phyloP scores from a whole-genome alignment of 495 filamentous ascomycete genomes.

The Aspergillus hancockii region DNA sequence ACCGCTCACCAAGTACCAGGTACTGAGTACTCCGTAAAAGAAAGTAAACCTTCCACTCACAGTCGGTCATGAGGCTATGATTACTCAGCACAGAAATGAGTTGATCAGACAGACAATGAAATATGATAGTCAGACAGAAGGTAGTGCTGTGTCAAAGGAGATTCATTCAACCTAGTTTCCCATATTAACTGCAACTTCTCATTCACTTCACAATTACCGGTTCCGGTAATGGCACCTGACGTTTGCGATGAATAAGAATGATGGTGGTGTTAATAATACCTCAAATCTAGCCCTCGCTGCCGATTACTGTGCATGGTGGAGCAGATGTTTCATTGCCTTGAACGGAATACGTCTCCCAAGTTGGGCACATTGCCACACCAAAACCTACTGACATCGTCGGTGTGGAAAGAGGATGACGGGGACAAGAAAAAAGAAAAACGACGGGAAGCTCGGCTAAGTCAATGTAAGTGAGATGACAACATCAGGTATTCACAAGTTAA shows the following conservation, averaged over 20 bases:
- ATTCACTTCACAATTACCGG: slow-evolving; percentile 4
- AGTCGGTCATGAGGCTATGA: neutral
- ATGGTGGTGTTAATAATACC: neutral
- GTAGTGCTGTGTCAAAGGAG: too few species aligned
- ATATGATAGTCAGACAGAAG: neutral
- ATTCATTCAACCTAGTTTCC: too few species aligned
- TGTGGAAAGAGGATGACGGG: neutral
- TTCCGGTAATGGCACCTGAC: neutral
- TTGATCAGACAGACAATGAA: slow-evolving; percentile 13
- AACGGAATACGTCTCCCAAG: slow-evolving; percentile 1
- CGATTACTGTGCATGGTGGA: slow-evolving; percentile 9
- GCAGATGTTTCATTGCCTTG: slow-evolving; percentile 10
- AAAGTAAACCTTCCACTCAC: neutral
- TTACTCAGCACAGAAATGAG: slow-evolving; percentile 5
- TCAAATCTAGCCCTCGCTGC: neutral
- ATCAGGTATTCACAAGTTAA: neutral
- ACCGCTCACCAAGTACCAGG: neutral
- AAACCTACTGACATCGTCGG: neutral
- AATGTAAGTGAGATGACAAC: slow-evolving; percentile 6
- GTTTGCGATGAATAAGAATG: neutral
- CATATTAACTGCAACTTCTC: neutral
- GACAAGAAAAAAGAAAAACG: neutral
- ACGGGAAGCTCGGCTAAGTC: slow-evolving; percentile 4
- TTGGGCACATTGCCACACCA: neutral
- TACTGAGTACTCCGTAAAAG: too few species aligned